Conservation (phyloP, 192 early-diverging fungal species). For the Gamsiella multidivaricata region DNA sequence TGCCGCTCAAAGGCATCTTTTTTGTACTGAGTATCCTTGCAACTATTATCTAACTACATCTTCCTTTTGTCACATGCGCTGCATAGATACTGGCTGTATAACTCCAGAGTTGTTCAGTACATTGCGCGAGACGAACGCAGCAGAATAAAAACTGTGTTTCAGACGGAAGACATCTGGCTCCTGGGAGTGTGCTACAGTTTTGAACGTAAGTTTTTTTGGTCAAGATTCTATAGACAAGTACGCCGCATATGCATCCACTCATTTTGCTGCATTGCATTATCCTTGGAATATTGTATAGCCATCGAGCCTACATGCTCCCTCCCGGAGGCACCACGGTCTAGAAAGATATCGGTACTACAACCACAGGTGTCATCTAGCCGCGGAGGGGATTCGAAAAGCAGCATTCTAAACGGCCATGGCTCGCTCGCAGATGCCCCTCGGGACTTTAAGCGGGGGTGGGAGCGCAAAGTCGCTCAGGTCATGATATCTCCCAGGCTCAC, state of each 20-base stretch:
- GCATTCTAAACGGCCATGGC: neutral
- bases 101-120: constrained; percentile 49
- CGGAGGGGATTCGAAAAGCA: neutral
- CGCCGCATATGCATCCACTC: neutral
- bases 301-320: constrained; percentile 13
- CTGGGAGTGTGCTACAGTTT: constrained; percentile 51
- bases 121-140: constrained; percentile 53
- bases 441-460: neutral
- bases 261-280: neutral
- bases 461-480: constrained; percentile 4
- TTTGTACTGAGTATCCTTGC: neutral
- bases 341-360: constrained; percentile 26
- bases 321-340: constrained; percentile 21
- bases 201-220: constrained; percentile 12
- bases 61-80: neutral
- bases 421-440: neutral
- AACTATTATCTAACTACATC: neutral
- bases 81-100: constrained; percentile 58
- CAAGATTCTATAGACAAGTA: neutral
- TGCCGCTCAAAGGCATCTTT: too few relatives aligned
- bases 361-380: neutral
- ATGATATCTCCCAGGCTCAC: constrained; percentile 2
- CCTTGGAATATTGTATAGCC: neutral
- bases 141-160: constrained; percentile 43
- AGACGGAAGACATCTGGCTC: constrained; percentile 55